These are phyloP conservation scores for Boletus pseudo-olivaceus DNA, from an alignment of 768 basidiomycete genomes.

Conservation along the genomic window DNA sequence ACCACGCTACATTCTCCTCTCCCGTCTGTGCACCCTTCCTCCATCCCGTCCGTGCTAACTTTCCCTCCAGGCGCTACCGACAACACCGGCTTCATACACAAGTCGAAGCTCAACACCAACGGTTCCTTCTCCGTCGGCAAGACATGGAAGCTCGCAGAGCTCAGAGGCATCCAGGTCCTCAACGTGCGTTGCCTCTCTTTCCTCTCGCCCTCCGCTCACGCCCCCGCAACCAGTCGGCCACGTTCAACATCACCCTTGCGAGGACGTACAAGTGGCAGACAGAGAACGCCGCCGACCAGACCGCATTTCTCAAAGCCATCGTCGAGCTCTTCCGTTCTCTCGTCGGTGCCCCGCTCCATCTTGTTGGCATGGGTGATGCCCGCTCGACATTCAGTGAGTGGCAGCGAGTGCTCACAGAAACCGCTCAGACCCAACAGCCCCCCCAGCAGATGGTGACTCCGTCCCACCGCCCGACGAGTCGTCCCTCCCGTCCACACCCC, in stretches of 20 bases:
- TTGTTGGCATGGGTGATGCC: conserved; percentile 53
- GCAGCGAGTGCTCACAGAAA: neutral
- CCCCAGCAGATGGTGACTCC: conserved; percentile 14
- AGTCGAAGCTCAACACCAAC: conserved; percentile 94
- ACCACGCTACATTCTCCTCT: conserved; percentile 86
- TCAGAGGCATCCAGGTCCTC: conserved; percentile 73
- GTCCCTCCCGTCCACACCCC: neutral
- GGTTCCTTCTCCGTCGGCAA: conserved; percentile 96
- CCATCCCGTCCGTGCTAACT: neutral
- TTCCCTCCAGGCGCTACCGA: conserved; percentile 49
- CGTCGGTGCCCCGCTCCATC: conserved; percentile 46
- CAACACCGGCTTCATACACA: conserved; percentile 79
- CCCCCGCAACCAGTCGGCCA: conserved; percentile 42
- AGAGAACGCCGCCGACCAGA: conserved; percentile 70
- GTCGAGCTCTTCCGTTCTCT: conserved; percentile 58
- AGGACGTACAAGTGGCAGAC: conserved; percentile 90
- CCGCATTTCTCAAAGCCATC: conserved; percentile 62
- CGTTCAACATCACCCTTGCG: conserved; percentile 82
- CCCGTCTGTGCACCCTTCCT: conserved; percentile 57
- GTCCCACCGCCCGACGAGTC: neutral
- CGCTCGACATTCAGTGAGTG: conserved; percentile 30
- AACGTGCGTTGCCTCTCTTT: conserved; percentile 48
- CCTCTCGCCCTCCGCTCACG: conserved; percentile 13
- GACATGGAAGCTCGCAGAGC: conserved; percentile 85
- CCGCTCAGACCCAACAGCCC: conserved; percentile 9